A percentile compares a stretch with the other conserved stretches of the same genome.
Evolutionary conservation across 768 basidiomycete species (phyloP).

Genomic region (Amanita rimosa): DNA sequence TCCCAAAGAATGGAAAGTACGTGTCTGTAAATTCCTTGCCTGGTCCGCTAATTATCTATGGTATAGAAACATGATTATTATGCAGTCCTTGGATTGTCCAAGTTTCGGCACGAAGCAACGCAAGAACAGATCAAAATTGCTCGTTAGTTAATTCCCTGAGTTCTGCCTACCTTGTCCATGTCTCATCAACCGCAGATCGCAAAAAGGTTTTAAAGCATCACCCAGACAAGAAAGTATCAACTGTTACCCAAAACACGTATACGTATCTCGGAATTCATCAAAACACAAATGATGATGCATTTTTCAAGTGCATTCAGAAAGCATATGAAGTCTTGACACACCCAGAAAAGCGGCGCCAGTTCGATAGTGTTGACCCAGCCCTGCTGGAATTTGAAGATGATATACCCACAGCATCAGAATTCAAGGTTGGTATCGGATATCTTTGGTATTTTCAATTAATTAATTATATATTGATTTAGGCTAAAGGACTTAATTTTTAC

Average conservation of each 20-base stretch:
- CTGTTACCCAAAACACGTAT: slow-evolving; percentile 15
- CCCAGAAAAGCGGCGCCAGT: slow-evolving; percentile 82
- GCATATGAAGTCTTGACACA: slow-evolving; percentile 91
- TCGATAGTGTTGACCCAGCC: slow-evolving; percentile 88
- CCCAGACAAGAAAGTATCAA: slow-evolving; percentile 82
- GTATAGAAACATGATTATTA: slow-evolving; percentile 95
- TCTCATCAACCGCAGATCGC: slow-evolving; percentile 50
- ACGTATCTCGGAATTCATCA: slow-evolving; percentile 47
- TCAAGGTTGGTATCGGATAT: slow-evolving; percentile 30
- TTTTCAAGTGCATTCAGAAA: slow-evolving; percentile 99
- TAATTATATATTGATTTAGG: slow-evolving; percentile 14
- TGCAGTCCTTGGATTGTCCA: slow-evolving; percentile 89
- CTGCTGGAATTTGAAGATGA: slow-evolving; percentile 69
- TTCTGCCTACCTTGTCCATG: background rate
- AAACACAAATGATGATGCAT: slow-evolving; percentile 91
- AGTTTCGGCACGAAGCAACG: slow-evolving; percentile 77
- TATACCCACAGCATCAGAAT: slow-evolving; percentile 51
- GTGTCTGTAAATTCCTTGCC: background rate
- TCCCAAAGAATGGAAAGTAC: slow-evolving; percentile 97
- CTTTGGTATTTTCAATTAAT: background rate
- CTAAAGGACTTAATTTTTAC: slow-evolving; percentile 58
- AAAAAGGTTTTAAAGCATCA: slow-evolving; percentile 99
- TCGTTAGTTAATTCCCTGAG: slow-evolving; percentile 47
- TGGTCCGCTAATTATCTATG: background rate
- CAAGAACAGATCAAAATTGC: slow-evolving; percentile 93